Percentiles rank a stretch among this genome's conserved stretches.
Evolutionary conservation across 2,329 filamentous ascomycete genomes (phyloP).

Genomic region (Thelonectria olida): DNA sequence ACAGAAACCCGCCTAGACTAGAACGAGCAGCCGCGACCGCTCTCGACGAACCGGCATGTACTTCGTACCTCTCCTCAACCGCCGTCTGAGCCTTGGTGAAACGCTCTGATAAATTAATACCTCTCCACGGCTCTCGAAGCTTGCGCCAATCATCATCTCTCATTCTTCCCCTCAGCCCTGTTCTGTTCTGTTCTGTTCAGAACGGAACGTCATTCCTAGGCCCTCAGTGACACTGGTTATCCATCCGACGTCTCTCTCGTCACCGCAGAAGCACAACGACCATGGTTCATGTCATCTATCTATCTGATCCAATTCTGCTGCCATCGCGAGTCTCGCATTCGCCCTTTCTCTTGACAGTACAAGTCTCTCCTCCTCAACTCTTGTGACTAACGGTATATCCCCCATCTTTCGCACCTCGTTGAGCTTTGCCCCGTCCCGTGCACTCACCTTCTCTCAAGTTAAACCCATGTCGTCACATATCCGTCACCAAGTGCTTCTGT

Average conservation of each 20-base stretch:
- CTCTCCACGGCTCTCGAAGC: neutral
- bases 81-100: neutral
- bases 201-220: too few species aligned
- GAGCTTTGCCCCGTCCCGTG: conserved; percentile 6
- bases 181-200: too few species aligned
- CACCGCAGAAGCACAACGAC: too few species aligned
- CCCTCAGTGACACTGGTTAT: too few species aligned
- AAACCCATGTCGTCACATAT: conserved; percentile 1
- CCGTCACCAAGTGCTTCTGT: conserved; percentile 2
- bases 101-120: neutral
- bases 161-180: neutral
- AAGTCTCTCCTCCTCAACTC: neutral
- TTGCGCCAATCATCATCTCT: neutral
- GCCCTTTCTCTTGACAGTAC: too few species aligned
- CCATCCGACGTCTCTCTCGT: too few species aligned
- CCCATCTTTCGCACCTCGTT: neutral
- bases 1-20: neutral
- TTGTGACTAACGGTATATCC: neutral
- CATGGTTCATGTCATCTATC: too few species aligned
- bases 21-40: neutral
- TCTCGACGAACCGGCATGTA: too few species aligned
- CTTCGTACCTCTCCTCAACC: neutral
- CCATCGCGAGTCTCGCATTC: too few species aligned
- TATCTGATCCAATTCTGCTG: too few species aligned
- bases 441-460: too few species aligned